Percentiles rank a stretch among this genome's conserved stretches.
Evolutionary conservation across 2,329 filamentous ascomycete genomes (phyloP).

Genomic region (Colletotrichum sp.): DNA sequence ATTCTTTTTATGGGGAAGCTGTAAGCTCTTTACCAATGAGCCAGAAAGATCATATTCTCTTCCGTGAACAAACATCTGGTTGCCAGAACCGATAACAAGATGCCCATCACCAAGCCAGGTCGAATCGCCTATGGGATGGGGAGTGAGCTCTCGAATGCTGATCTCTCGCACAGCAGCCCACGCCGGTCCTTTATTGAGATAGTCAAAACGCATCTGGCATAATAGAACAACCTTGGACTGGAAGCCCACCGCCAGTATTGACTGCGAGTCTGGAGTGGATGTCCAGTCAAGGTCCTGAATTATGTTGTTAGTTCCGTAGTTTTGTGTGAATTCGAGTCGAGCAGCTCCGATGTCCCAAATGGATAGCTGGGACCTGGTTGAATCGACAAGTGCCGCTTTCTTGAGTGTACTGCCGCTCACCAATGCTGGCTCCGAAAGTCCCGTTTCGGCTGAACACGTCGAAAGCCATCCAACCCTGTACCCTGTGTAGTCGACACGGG

Average conservation of each 20-base stretch:
- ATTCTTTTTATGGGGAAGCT: conserved; percentile 52
- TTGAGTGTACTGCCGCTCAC: conserved; percentile 87
- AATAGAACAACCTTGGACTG: conserved; percentile 83
- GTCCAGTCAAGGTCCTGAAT: conserved; percentile 95
- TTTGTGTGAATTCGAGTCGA: conserved; percentile 81
- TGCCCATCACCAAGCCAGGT: conserved; percentile 89
- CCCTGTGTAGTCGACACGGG: conserved; percentile 68
- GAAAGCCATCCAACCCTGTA: conserved; percentile 78
- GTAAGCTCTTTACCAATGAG: conserved; percentile 59
- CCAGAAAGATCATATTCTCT: conserved; percentile 72
- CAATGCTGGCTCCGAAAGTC: conserved; percentile 73
- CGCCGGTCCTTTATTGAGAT: conserved; percentile 85
- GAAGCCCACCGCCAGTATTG: conserved; percentile 91
- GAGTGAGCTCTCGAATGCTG: conserved; percentile 79
- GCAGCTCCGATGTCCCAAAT: conserved; percentile 90
- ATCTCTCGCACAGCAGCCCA: conserved; percentile 89
- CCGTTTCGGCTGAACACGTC: conserved; percentile 83
- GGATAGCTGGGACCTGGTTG: conserved; percentile 74
- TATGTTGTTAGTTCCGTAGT: conserved; percentile 73
- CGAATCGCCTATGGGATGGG: conserved; percentile 90
- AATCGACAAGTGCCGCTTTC: conserved; percentile 84
- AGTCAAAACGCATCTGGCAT: conserved; percentile 89
- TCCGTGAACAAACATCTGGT: conserved; percentile 87
- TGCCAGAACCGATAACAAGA: conserved; percentile 86
- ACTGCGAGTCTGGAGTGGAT: conserved; percentile 86